Conservation (phyloP, 2,329 filamentous ascomycete species). For the Colletotrichum lindemuthianum region DNA sequence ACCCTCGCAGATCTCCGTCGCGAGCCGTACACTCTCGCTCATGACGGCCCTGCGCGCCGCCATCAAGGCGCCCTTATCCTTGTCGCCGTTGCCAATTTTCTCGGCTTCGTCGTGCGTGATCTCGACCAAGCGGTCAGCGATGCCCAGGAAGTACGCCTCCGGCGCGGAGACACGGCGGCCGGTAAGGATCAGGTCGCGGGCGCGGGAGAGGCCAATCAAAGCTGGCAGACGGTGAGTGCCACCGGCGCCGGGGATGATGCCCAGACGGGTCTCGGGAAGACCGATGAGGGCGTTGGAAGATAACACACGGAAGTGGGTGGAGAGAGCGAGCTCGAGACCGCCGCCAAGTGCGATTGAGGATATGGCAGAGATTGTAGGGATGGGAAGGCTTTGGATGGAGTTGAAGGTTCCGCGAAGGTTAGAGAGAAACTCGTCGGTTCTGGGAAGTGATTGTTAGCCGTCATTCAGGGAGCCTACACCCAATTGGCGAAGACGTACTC, state of each 20-base stretch:
- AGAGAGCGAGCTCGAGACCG: conserved; percentile 90
- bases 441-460: conserved; percentile 47
- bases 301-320: conserved; percentile 89
- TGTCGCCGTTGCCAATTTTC: conserved; percentile 46
- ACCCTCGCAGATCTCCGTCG: conserved; percentile 87
- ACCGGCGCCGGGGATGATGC: conserved; percentile 93
- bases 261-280: conserved; percentile 90
- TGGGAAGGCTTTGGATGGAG: conserved; percentile 77
- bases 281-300: conserved; percentile 81
- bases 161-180: conserved; percentile 84
- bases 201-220: conserved; percentile 81
- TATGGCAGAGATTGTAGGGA: conserved; percentile 91
- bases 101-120: conserved; percentile 59
- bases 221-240: conserved; percentile 88
- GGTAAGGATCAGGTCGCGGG: conserved; percentile 90
- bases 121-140: conserved; percentile 91
- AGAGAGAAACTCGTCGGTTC: conserved; percentile 81
- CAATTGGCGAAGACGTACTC: conserved; percentile 67
- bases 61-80: conserved; percentile 56
- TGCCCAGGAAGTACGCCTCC: conserved; percentile 90
- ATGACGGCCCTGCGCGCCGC: conserved; percentile 75
- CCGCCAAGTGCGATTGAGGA: conserved; percentile 89
- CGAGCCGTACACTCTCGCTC: conserved; percentile 80
- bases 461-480: not conserved
- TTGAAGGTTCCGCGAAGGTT: conserved; percentile 81